Conservation (phyloP, 257 asterid species). For the Fraxinus pennsylvanica region DNA sequence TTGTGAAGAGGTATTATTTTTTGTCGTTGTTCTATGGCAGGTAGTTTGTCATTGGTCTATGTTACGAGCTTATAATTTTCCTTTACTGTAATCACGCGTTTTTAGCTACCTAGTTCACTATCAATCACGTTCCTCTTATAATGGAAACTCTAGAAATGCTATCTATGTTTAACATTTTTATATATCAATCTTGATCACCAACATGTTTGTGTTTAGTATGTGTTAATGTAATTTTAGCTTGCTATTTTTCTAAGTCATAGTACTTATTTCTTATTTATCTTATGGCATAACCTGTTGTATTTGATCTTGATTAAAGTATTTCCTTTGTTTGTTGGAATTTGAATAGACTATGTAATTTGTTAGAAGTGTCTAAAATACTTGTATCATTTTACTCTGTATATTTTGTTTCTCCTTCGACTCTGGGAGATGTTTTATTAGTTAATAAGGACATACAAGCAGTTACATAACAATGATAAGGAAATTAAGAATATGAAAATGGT, state of each 20-base stretch:
- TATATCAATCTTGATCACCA: not conserved
- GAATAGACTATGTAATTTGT: not conserved
- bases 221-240: not conserved
- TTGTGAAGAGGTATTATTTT: constrained; percentile 12
- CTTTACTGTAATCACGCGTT: not conserved
- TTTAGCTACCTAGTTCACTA: constrained; percentile 10
- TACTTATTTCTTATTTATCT: not conserved
- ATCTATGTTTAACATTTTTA: constrained; percentile 1
- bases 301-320: not conserved
- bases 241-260: not conserved
- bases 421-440: not conserved
- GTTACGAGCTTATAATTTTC: constrained; percentile 1
- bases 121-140: not conserved
- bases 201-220: constrained; percentile 16
- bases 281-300: not conserved
- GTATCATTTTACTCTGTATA: not conserved
- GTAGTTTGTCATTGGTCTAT: not conserved
- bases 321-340: not conserved
- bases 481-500: not conserved
- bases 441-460: not conserved
- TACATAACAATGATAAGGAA: not conserved
- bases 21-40: not conserved
- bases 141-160: not conserved
- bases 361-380: not conserved
- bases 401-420: not conserved